Evolutionary conservation across 176 grass and related monocot species (phyloP), one percentile per base, ranked within the genome.

Genomic region (Pontederia crassipes): DNA sequence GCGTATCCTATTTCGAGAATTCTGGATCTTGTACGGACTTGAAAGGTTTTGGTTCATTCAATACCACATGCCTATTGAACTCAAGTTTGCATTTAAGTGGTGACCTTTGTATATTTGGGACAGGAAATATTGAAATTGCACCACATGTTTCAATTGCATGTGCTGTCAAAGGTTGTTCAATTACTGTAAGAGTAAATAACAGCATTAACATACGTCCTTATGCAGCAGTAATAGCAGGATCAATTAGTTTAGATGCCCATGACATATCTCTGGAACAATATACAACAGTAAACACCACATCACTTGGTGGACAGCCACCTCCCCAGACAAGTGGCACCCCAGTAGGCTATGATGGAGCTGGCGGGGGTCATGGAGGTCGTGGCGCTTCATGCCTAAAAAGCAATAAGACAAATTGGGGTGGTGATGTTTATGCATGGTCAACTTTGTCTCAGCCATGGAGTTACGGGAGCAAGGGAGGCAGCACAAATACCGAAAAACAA

Each of bases 351-450:
- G 87, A 91, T 47, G 85, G 69, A 3, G 81, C 93, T 47, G 93
- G 93, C 8, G 93, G 93, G 1, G 93, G 93, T 0, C 93, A 97
- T 17, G 93, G 93, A 12, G 93, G 93, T 2, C 75, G 93, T 8
- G 93, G 93, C 2, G 93, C 93, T 0, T 91, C 87, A 4, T 98
- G 93, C 26, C 71, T 83, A 49, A 74, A 66, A 40, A 80, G 71
- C 14, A 92, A 88, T 45, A 81, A 87, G 47, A 98, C 87, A 2
- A 91, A 92, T 76, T 98, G 93, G 93, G 93, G 93, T 40, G 93
- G 93, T 0, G 93, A 97, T 61, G 87, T 98, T 32, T 98, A 98
- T 15, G 84, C 78, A 1, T 98, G 93, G 93, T 85, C 87, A 0
- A 88, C 71, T 4, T 20, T 98, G 49, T 66, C 58, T 0, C 12